Percentiles rank a stretch among this genome's conserved stretches.
phyloP scores from a whole-genome alignment of 805 yeast genomes.

The Starmera dryadoides region DNA sequence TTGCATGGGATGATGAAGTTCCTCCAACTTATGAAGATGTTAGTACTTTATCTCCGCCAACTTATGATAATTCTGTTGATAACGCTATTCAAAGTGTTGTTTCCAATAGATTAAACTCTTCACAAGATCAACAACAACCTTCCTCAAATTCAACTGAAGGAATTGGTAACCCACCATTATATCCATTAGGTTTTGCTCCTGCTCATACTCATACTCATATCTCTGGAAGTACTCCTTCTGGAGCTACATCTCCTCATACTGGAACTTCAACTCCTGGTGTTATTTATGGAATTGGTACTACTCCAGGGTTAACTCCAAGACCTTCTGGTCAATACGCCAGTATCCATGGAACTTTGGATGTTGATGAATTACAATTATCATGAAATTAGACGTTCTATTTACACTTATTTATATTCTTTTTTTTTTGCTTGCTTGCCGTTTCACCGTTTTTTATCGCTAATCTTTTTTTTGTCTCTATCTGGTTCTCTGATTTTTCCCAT shows the following conservation, averaged over 20 bases:
- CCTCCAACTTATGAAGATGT: constrained; percentile 94
- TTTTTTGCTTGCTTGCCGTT: background rate
- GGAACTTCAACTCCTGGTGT: constrained; percentile 25
- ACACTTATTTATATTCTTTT: background rate
- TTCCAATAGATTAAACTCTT: too few relatives aligned
- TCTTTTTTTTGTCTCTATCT: too few relatives aligned
- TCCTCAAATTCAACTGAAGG: too few relatives aligned
- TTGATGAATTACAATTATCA: constrained; percentile 3
- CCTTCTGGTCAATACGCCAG: constrained; percentile 16
- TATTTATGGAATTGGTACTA: constrained; percentile 35
- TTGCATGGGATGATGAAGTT: constrained; percentile 98
- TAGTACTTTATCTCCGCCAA: constrained; percentile 79
- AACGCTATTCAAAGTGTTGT: constrained; percentile 16
- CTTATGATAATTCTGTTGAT: constrained; percentile 40
- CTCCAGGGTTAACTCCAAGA: constrained; percentile 29
- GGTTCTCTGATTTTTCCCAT: too few relatives aligned
- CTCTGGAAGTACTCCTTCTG: constrained; percentile 6
- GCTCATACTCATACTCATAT: constrained; percentile 19
- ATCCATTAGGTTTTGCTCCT: constrained; percentile 17
- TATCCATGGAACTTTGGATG: constrained; percentile 17
- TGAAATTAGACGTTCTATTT: background rate
- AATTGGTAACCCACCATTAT: constrained; percentile 18
- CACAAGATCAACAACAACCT: too few relatives aligned
- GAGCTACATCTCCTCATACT: background rate
- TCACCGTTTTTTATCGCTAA: too few relatives aligned